Conservation (phyloP, 768 basidiomycete species). For the Hygrophorus russula region DNA sequence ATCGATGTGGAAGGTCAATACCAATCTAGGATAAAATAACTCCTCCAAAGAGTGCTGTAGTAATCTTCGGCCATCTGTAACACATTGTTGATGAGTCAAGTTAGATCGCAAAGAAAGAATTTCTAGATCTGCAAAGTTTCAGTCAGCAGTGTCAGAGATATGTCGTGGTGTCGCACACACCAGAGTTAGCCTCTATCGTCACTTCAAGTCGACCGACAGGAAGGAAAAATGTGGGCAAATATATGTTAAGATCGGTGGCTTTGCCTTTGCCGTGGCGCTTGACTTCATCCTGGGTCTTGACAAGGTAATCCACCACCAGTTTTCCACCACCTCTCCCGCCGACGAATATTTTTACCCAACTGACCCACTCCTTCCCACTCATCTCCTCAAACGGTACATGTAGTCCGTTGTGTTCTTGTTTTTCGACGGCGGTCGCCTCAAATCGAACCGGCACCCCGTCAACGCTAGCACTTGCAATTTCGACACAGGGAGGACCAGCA, state of each 20-base stretch:
- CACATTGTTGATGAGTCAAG: constrained; percentile 36
- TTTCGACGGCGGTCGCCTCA: constrained; percentile 35
- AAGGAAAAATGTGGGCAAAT: constrained; percentile 65
- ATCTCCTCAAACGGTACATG: constrained; percentile 40
- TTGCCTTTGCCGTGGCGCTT: constrained; percentile 21
- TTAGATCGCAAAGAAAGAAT: constrained; percentile 40
- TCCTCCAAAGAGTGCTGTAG: constrained; percentile 46
- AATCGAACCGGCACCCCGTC: constrained; percentile 56
- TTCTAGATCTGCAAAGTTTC: constrained; percentile 26
- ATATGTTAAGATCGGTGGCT: constrained; percentile 29
- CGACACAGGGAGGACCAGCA: constrained; percentile 29
- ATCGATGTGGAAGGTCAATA: constrained; percentile 21
- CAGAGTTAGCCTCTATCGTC: constrained; percentile 37
- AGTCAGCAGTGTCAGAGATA: constrained; percentile 6
- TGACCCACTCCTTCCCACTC: constrained; percentile 47
- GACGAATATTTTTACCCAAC: constrained; percentile 52
- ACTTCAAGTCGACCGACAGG: constrained; percentile 60
- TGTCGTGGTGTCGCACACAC: constrained; percentile 26
- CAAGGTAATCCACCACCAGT: constrained; percentile 58
- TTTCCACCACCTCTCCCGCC: constrained; percentile 40
- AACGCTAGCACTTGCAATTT: constrained; percentile 47
- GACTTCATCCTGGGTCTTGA: constrained; percentile 21
- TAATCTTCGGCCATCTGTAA: constrained; percentile 31
- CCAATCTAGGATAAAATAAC: constrained; percentile 47
- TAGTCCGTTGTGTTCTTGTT: constrained; percentile 21